Percentiles rank a stretch among this genome's conserved stretches.
phyloP scores from a whole-genome alignment of 2,329 filamentous ascomycete genomes.

The Verticillium zaregamsianum region DNA sequence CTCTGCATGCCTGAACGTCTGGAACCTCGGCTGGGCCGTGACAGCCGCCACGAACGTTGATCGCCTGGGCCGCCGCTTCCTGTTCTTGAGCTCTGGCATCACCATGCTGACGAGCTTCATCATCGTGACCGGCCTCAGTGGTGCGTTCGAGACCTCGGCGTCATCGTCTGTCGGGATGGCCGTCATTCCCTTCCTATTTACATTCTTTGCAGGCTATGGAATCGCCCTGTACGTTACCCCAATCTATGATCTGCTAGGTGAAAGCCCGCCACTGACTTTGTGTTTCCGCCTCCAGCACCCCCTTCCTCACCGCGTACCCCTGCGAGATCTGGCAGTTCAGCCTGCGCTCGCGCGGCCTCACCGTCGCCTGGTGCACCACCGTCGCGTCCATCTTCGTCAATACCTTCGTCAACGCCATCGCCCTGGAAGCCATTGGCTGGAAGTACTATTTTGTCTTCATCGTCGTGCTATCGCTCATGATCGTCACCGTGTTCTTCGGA shows the following conservation, averaged over 20 bases:
- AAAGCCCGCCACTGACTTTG: background rate
- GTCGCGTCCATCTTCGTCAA: constrained; percentile 53
- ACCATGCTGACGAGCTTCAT: constrained; percentile 34
- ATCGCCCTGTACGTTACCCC: constrained; percentile 42
- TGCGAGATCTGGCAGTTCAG: constrained; percentile 48
- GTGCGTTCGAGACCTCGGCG: constrained; percentile 44
- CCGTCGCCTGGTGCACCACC: constrained; percentile 53
- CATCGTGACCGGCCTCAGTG: constrained; percentile 41
- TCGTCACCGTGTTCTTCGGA: constrained; percentile 52
- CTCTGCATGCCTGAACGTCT: constrained; percentile 39
- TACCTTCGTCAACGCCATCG: constrained; percentile 49
- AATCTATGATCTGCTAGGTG: background rate
- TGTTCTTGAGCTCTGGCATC: constrained; percentile 25
- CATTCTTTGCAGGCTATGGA: constrained; percentile 41
- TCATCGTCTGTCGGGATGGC: constrained; percentile 44
- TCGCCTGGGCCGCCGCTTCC: constrained; percentile 49
- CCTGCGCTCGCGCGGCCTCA: constrained; percentile 46
- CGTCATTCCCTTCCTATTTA: constrained; percentile 38
- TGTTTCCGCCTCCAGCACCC: constrained; percentile 21
- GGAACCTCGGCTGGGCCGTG: constrained; percentile 47
- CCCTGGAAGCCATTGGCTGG: constrained; percentile 44
- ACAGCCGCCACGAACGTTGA: constrained; percentile 48
- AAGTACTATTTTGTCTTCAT: constrained; percentile 53
- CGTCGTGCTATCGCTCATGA: constrained; percentile 49
- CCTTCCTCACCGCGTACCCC: constrained; percentile 49